Evolutionary conservation across 768 basidiomycete species (phyloP), one percentile per base, ranked within the genome.

Genomic region (Rhizopogon roseolus): DNA sequence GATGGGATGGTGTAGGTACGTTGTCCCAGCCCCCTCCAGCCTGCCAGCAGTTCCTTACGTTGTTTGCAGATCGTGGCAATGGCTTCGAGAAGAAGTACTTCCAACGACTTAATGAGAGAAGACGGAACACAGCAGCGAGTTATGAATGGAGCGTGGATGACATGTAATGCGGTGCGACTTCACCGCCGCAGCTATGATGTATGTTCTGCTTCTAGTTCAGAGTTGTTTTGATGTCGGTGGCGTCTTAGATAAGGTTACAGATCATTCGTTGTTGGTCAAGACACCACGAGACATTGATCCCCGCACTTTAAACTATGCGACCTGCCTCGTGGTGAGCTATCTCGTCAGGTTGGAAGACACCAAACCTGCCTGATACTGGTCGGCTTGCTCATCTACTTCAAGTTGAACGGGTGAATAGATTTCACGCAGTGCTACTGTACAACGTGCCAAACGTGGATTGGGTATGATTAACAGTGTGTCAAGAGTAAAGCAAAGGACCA

Each of bases 1-100:
- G 96, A 65, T 99, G 97, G 97, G 97, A 99, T 67, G 97, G 97
- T 28, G 97, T 98, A 58, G 95, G 95, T 93, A 57, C 59, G 80
- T 76, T 51, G 48, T 38, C 19, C 9, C 36, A 34, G 42, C 17
- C 13, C 48, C 46, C 17, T 13, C 36, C 53, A n/a, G 37, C 36
- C 34, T 32, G 50, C 53, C 28, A 53, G 19, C 34, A 45, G 37
- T 52, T 13, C 55, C 45, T 38, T 29, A 29, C 41, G 32, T 34
- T 14, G 8, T 42, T 52, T 50, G 14, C 60, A 94, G 94, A 98
- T 66, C 81, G 94, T 52, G 82, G 91, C 4, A 98, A 88, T 57
- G 97, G 96, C 4, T 98, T 95, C 62, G 96, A 98, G 74, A 90
- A 88, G 75, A 93, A 93, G 62, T 73, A 84, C 49, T 96, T 95